These are phyloP conservation scores for Carex pumila DNA, from an alignment of 176 grass and related monocot species.

Conservation along the genomic window DNA sequence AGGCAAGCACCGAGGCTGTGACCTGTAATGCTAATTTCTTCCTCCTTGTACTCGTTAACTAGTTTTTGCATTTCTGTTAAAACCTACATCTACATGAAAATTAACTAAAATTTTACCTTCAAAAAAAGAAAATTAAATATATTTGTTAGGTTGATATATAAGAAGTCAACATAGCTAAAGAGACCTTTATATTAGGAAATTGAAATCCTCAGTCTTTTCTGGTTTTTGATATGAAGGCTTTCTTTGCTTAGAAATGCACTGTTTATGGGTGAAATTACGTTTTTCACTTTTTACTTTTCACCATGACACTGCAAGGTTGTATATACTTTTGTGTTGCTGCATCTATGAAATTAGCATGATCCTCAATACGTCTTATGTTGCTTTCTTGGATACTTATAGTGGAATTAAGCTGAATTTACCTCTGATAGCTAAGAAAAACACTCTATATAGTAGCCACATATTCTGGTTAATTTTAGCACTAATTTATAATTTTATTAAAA, in stretches of 20 bases:
- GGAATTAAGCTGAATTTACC: not conserved
- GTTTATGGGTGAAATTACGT: not conserved
- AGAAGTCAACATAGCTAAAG: not conserved
- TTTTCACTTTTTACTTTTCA: not conserved
- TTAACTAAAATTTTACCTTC: not conserved
- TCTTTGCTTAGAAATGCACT: not conserved
- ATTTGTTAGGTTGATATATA: not conserved
- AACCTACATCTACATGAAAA: conserved; percentile 26
- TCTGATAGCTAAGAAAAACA: not conserved
- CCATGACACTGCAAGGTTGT: not conserved
- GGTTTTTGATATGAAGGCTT: not conserved
- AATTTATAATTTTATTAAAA: not conserved
- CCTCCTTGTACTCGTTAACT: conserved; percentile 26
- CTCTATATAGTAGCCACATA: not conserved
- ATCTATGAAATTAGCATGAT: not conserved
- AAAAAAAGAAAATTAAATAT: too few relatives aligned
- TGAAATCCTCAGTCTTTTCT: not conserved
- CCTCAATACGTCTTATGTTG: not conserved
- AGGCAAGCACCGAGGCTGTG: conserved; percentile 80
- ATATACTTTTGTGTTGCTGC: not conserved
- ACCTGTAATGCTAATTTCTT: conserved; percentile 54
- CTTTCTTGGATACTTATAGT: not conserved
- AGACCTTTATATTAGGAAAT: not conserved
- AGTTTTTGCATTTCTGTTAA: conserved; percentile 50
- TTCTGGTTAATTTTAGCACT: not conserved